Evolutionary conservation across 345 rosid species (phyloP).

Genomic region (Combretum micranthum): DNA sequence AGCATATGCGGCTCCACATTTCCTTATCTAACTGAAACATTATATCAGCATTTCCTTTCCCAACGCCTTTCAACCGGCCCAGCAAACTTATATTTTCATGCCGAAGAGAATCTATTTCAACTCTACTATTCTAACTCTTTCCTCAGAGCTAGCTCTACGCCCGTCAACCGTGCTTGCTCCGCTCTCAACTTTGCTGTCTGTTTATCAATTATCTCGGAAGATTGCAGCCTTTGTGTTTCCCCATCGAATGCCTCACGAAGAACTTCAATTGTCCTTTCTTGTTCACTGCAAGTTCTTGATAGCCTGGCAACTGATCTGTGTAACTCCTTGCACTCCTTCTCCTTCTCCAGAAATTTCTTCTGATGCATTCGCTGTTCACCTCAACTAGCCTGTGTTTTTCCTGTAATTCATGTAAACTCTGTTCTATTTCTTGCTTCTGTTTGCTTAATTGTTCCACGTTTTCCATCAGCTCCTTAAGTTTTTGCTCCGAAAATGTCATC

Average conservation of each 20-base stretch:
- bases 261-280: conserved; percentile 82
- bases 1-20: conserved; percentile 47
- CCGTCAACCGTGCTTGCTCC: conserved; percentile 86
- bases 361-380: conserved; percentile 44
- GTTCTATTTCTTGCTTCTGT: conserved; percentile 48
- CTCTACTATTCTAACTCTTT: conserved; percentile 54
- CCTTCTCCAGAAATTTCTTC: conserved; percentile 74
- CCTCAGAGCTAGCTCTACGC: conserved; percentile 72
- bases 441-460: conserved; percentile 39
- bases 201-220: conserved; percentile 38
- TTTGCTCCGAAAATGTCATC: conserved; percentile 49
- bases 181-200: conserved; percentile 45
- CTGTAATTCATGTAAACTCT: conserved; percentile 42
- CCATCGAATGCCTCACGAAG: conserved; percentile 47
- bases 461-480: conserved; percentile 46
- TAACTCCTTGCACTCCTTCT: conserved; percentile 80
- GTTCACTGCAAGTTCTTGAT: conserved; percentile 70
- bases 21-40: conserved; percentile 71
- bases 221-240: conserved; percentile 36
- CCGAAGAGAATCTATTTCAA: conserved; percentile 73
- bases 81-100: conserved; percentile 74
- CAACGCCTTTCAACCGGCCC: conserved; percentile 61
- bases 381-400: conserved; percentile 46
- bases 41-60: conserved; percentile 39
- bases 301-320: conserved; percentile 68